Percentiles rank a stretch among this genome's conserved stretches.
Evolutionary conservation across 2,329 filamentous ascomycete genomes (phyloP).

Genomic region (Neoarthrinium moseri): DNA sequence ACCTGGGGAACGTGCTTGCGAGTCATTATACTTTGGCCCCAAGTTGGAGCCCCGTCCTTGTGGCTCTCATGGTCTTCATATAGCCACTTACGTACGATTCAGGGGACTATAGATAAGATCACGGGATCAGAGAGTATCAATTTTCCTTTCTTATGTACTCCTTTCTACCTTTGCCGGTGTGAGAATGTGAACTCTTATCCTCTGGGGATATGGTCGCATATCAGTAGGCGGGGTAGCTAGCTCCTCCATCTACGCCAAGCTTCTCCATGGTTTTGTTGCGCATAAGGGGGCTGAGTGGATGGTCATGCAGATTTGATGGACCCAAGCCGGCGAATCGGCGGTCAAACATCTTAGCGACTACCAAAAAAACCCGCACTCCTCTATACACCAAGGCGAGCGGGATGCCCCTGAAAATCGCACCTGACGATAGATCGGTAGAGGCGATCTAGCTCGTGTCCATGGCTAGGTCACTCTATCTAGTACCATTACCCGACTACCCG

Average conservation of each 20-base stretch:
- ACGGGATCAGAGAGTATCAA: no score
- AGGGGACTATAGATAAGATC: background rate
- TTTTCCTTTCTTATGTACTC: no score
- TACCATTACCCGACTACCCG: conserved; percentile 24
- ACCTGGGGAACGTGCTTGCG: background rate
- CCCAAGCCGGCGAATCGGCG: conserved; percentile 5
- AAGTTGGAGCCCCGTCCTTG: no score
- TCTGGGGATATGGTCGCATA: no score
- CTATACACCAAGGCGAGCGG: background rate
- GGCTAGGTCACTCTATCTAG: background rate
- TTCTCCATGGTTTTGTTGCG: conserved; percentile 4
- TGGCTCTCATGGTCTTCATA: no score
- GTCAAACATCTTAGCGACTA: background rate
- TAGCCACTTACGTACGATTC: no score
- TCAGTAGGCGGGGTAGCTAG: no score
- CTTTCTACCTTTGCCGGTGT: no score
- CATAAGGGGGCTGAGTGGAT: background rate
- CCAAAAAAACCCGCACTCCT: background rate
- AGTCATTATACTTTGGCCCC: background rate
- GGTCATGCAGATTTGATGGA: conserved; percentile 7
- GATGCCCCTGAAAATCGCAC: background rate
- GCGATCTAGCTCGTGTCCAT: background rate
- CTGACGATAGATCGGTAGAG: no score
- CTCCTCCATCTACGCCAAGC: no score
- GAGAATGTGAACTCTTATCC: no score